Evolutionary conservation across 805 yeast genomes (phyloP), one percentile per base, ranked within the genome.

Genomic region (Zygoascus biomembranicola): DNA sequence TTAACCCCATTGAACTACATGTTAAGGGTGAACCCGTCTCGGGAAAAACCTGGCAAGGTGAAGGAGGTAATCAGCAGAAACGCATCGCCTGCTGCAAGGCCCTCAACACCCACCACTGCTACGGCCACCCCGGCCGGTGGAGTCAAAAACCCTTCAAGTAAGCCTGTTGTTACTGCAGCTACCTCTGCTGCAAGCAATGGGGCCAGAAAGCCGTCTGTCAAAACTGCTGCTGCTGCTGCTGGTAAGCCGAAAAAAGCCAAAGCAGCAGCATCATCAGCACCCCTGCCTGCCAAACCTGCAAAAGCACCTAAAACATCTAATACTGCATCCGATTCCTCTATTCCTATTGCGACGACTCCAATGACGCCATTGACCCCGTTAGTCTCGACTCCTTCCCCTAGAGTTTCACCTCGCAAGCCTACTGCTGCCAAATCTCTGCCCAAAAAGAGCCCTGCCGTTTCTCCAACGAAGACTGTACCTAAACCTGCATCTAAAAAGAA

Each of bases 1-100:
- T 57, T 66, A 50, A 58, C 56, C 48, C 62, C 58, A 31, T 49
- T 65, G 16, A 62, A 58, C 46, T 46, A 50, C 28, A 54, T 60
- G 1, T 49, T 61, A 13, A 35, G 63, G 37, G 60, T 61, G 19
- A 56, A 55, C 45, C 52, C 60, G 2, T 50, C 53, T 19, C 52
- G 63, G 20, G 64, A 61, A 48, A 60, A 59, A 52, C 50, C 43
- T 42, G 39, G 26, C 10, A 35, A 35, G 16, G 39, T n/a, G 16
- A 35, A 51, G 47, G 45, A 48, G 41, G 19, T 23, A 16, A 13
- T 35, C 8, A 35, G 39, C 16, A 35, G 39, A n/a, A 35, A 35
- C 16, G 39, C 39, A 13, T 44, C 39, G 31, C 19, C 44, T 39
- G 16, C 41, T 20, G 18, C 19, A 13, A 45, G 43, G 13, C 39